A percentile compares a stretch with the other conserved stretches of the same genome.
These are phyloP conservation scores for Fusarium nodosum DNA, from an alignment of 2,329 filamentous ascomycete species.

Conservation along the genomic window DNA sequence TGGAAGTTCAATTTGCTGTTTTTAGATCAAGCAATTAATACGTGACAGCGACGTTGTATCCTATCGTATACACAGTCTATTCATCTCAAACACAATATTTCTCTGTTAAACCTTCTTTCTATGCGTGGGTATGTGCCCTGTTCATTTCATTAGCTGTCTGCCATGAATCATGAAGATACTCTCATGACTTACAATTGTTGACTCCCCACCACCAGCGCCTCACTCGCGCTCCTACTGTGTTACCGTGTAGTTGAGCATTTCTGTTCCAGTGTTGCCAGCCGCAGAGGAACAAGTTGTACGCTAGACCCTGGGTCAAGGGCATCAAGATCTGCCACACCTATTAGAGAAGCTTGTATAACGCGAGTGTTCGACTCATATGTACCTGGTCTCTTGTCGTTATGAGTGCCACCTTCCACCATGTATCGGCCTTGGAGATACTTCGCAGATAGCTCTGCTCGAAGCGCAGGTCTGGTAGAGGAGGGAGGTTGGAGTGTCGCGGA, in stretches of 20 bases:
- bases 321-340: constrained; percentile 74
- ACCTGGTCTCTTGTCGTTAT: constrained; percentile 94
- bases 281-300: constrained; percentile 87
- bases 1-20: background rate
- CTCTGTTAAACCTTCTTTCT: constrained; percentile 21
- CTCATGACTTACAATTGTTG: constrained; percentile 73
- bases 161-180: background rate
- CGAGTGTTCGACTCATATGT: constrained; percentile 40
- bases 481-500: constrained; percentile 63
- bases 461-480: constrained; percentile 85
- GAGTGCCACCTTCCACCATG: constrained; percentile 82
- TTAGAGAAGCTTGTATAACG: constrained; percentile 1
- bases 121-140: constrained; percentile 72
- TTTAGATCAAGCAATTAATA: background rate
- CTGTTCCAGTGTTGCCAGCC: constrained; percentile 95
- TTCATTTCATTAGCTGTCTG: constrained; percentile 5
- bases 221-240: constrained; percentile 79
- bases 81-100: background rate
- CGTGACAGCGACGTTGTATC: background rate
- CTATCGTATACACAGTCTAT: constrained; percentile 2
- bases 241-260: constrained; percentile 81
- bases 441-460: constrained; percentile 99
- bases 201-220: constrained; percentile 95
- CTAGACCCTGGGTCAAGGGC: constrained; percentile 85
- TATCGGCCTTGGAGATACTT: constrained; percentile 84